Conservation (phyloP, 2,329 filamentous ascomycete species). For the Trichophyton schoenleinii region DNA sequence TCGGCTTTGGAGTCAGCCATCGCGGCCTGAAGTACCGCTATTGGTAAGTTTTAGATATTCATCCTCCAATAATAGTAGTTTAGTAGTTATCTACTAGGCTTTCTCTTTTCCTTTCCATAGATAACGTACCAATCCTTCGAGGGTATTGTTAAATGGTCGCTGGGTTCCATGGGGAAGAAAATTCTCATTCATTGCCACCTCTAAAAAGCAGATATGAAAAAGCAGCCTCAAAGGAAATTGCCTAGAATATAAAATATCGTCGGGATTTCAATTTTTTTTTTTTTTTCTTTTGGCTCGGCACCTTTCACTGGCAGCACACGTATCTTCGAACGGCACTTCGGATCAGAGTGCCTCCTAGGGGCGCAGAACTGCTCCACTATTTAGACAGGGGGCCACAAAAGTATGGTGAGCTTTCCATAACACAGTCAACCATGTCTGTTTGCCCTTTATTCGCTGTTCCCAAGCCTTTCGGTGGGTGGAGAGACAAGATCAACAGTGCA, state of each 20-base stretch:
- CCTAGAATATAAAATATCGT: not conserved
- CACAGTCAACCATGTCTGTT: not conserved
- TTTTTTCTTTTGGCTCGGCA: not conserved
- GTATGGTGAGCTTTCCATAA: not conserved
- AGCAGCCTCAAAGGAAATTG: not conserved
- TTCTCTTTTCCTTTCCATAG: not conserved
- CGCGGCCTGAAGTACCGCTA: not conserved
- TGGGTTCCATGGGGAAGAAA: not conserved
- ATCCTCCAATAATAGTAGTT: not conserved
- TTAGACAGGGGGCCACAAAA: not conserved
- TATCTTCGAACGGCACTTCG: not conserved
- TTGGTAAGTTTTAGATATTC: not conserved
- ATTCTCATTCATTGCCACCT: not conserved
- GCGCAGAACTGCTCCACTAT: not conserved
- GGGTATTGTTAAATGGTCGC: too few relatives aligned
- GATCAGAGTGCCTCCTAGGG: not conserved
- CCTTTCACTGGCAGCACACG: not conserved
- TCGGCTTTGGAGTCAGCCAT: not conserved
- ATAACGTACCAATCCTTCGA: not conserved
- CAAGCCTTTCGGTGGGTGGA: not conserved
- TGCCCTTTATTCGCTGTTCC: not conserved
- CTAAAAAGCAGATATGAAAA: not conserved
- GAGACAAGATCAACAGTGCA: conserved; percentile 1
- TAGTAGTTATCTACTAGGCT: not conserved
- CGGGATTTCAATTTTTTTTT: not conserved